A percentile compares a stretch with the other conserved stretches of the same genome.
Evolutionary conservation across 1,284 basidiomycete species (phyloP).

Genomic region (Tilletia setariae): DNA sequence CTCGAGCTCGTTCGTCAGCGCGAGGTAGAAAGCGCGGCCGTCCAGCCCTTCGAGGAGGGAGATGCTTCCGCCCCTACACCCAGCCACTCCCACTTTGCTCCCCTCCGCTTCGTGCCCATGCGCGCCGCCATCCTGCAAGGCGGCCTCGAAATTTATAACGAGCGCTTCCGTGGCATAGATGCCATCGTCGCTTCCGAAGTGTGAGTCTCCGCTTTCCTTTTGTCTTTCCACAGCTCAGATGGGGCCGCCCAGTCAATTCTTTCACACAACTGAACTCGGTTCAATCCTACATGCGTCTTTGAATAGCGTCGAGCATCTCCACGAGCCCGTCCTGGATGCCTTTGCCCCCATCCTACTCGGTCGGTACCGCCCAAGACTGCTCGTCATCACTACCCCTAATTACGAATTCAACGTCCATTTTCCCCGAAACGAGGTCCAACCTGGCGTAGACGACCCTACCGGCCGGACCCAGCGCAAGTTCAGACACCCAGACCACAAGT

Average conservation of each 20-base stretch:
- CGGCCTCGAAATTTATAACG: conserved; percentile 71
- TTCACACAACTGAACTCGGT: not conserved
- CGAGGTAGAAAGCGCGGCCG: not conserved
- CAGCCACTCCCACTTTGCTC: not conserved
- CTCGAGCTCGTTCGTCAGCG: not conserved
- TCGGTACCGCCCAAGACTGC: conserved; percentile 71
- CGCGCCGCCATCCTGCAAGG: conserved; percentile 60
- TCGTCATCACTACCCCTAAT: conserved; percentile 84
- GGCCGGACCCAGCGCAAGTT: conserved; percentile 63
- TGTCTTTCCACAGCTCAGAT: too few relatives aligned
- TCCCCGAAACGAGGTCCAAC: conserved; percentile 55
- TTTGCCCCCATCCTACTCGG: conserved; percentile 79
- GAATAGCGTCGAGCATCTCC: conserved; percentile 81
- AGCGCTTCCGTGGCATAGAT: conserved; percentile 69
- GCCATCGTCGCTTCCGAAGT: conserved; percentile 84
- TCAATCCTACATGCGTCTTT: not conserved
- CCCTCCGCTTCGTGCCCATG: conserved; percentile 22
- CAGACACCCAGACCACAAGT: conserved; percentile 81
- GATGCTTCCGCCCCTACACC: not conserved
- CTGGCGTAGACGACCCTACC: conserved; percentile 72
- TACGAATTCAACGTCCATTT: conserved; percentile 86
- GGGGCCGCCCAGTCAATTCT: too few relatives aligned
- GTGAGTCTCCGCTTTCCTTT: conserved; percentile 59
- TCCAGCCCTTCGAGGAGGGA: not conserved
- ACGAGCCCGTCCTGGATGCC: conserved; percentile 66